Base-by-base conservation (phyloP, 225 moss, liverwort and hornwort species). In the Bryum argenteum region DNA sequence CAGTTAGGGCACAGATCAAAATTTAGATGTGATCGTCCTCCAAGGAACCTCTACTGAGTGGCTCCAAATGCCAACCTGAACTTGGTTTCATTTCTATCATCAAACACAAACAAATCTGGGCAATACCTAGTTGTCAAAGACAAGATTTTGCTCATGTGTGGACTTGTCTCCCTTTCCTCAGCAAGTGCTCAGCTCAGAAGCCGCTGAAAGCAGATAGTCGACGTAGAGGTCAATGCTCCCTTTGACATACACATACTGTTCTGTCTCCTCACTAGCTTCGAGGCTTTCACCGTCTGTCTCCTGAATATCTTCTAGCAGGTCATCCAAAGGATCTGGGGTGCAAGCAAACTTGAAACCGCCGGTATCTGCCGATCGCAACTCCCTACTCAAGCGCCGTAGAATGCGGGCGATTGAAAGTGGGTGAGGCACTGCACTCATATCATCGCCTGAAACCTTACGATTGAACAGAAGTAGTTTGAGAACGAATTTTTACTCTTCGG, bases 361-460 rank as follows among this genome's bases (percentile, higher is more conserved):
- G 4, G 1, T 15, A 61, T 52, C 61, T 33, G 20, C 17, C 6
- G 54, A 13, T 53, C 10, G 61, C 64, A 77, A 19, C 50, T 50
- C 58, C 8, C 40, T 48, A 5, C 70, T 48, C 8, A 76, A 64
- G 8, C 77, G 48, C 18, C 23, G 1, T 9, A 77, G 64, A n/a
- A 77, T 70, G 13, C 77, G 77, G 39, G 48, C 47, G 48, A 10
- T 2, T 1, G 63, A 44, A 39, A 22, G 7, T n/a, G 38, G 23
- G 64, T 70, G 37, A 57, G 3, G 23, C 18, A 57, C 19, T 0
- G 4, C 53, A 14, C 0, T 38, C 5, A 6, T 39, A 14, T 0
- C 5, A 38, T 21, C 53, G 5, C 1, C 40, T 19, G 3, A 1
- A 10, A 64, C 13, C 1, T 0, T 57, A 2, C 8, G 16, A 1